Percentiles rank a stretch among this genome's conserved stretches.
Evolutionary conservation across 2,329 filamentous ascomycete species (phyloP).

Genomic region (Fusarium piperis): DNA sequence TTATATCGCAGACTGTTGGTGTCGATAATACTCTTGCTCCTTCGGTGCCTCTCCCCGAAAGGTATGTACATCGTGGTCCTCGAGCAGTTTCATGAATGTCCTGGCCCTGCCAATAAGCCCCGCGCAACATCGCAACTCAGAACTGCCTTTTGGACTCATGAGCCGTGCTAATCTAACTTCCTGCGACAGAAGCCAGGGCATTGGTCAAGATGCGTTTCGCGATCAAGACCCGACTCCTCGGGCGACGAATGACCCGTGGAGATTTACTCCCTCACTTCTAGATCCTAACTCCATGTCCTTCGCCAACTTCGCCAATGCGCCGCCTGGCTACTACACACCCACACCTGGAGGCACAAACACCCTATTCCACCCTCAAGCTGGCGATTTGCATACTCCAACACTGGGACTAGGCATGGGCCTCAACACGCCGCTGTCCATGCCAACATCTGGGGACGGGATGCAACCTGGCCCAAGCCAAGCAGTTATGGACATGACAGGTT

Average conservation of each 20-base stretch:
- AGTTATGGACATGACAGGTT: conserved; percentile 73
- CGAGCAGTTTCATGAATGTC: background rate
- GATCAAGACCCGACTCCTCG: conserved; percentile 87
- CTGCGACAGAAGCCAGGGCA: conserved; percentile 31
- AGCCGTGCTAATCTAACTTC: conserved; percentile 20
- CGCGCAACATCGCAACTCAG: background rate
- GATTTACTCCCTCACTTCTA: conserved; percentile 88
- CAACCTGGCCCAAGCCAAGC: conserved; percentile 62
- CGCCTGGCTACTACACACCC: conserved; percentile 86
- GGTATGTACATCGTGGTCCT: conserved; percentile 43
- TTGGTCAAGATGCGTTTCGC: conserved; percentile 53
- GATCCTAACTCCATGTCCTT: conserved; percentile 88
- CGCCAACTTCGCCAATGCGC: conserved; percentile 79
- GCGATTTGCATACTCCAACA: conserved; percentile 86
- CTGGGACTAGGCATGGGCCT: conserved; percentile 79
- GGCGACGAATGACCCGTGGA: conserved; percentile 82
- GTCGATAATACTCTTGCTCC: conserved; percentile 36
- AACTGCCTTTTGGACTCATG: background rate
- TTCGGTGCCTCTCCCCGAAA: conserved; percentile 38
- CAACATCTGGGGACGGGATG: conserved; percentile 72
- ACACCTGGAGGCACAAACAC: conserved; percentile 84
- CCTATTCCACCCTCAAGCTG: conserved; percentile 83
- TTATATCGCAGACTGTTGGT: conserved; percentile 49
- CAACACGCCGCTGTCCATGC: conserved; percentile 83
- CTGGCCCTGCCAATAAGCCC: background rate